phyloP scores from a whole-genome alignment of 352 stramenopile species.

The Phytophthora hybrid region DNA sequence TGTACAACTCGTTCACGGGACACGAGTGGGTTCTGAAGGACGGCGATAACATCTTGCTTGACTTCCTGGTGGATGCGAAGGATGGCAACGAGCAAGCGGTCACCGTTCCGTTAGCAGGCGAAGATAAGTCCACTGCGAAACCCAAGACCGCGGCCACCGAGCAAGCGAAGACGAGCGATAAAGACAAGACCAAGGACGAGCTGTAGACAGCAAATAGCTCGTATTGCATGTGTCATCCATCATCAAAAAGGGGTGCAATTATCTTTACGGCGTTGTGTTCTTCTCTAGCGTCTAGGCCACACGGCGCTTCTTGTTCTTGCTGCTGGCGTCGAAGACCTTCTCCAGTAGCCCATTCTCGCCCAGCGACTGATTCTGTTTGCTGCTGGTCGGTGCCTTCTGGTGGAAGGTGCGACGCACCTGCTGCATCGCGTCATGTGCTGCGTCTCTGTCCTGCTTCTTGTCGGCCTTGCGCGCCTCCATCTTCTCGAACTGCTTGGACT shows the following conservation, averaged over 20 bases:
- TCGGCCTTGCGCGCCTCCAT: conserved; percentile 84
- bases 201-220: conserved; percentile 31
- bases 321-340: conserved; percentile 72
- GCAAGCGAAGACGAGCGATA: conserved; percentile 16
- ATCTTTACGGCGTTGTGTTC: conserved; percentile 28
- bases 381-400: conserved; percentile 76
- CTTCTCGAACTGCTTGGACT: conserved; percentile 88
- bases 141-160: not conserved
- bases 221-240: conserved; percentile 12
- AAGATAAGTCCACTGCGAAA: conserved; percentile 24
- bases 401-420: conserved; percentile 81
- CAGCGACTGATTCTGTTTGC: conserved; percentile 72
- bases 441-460: conserved; percentile 27
- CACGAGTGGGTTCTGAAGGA: conserved; percentile 81
- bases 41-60: conserved; percentile 57
- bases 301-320: conserved; percentile 70
- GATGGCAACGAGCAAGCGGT: conserved; percentile 64
- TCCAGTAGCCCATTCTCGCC: conserved; percentile 54
- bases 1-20: conserved; percentile 71
- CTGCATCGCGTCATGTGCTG: conserved; percentile 32
- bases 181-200: conserved; percentile 53
- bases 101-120: conserved; percentile 39
- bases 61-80: conserved; percentile 56
- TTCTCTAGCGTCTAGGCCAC: conserved; percentile 24
- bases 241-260: conserved; percentile 33